Conservation (phyloP, 441 rosid genomes). For the Biscutella laevigata region DNA sequence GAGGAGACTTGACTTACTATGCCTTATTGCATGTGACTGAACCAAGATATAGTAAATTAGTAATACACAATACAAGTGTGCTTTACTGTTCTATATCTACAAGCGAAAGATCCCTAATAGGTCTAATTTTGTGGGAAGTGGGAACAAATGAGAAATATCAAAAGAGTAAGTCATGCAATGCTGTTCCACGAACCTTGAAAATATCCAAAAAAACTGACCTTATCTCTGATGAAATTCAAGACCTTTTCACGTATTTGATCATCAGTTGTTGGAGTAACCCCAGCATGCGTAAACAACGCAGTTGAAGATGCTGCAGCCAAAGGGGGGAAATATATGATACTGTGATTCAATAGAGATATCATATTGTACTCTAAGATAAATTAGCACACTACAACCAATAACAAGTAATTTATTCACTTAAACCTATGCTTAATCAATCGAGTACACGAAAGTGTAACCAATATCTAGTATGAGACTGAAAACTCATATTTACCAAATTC, state of each 20-base stretch:
- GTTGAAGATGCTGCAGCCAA: conserved; percentile 62
- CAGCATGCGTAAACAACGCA: conserved; percentile 77
- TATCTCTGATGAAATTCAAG: conserved; percentile 72
- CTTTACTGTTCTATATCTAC: background rate
- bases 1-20: background rate
- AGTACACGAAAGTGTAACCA: background rate
- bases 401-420: background rate
- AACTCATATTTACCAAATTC: background rate
- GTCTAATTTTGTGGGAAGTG: background rate
- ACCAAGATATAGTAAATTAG: background rate
- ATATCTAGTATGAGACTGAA: background rate
- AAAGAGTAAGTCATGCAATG: background rate
- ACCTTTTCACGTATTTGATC: conserved; percentile 79
- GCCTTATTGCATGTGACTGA: background rate
- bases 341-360: background rate
- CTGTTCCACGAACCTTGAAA: background rate
- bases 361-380: background rate
- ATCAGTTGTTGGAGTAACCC: conserved; percentile 55
- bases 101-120: background rate
- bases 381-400: background rate
- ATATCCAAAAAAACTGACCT: conserved; percentile 36
- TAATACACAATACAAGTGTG: background rate
- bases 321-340: background rate
- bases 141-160: background rate
- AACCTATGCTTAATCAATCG: background rate